Evolutionary conservation across 73 alveolate genomes (phyloP), one percentile per base, ranked within the genome.

Genomic region (Urostyla sp.): DNA sequence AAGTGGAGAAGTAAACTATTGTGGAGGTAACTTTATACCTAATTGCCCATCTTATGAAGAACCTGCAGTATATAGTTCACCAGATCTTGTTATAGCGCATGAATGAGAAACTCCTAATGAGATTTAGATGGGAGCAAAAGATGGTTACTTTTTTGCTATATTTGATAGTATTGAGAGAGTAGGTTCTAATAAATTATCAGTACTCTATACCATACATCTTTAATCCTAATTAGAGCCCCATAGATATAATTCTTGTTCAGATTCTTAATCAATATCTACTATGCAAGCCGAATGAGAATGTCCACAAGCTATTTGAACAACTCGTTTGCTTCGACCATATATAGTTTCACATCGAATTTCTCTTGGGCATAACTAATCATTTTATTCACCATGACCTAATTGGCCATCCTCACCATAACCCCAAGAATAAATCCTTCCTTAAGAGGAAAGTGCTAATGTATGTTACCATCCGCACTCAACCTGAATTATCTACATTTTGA

Each of bases 371-470:
- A 60, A 50, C 26, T 80, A 77, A 67, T 92, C 92, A 69, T 87
- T 75, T 53, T 89, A 86, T 27, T 78, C 92, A 16, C 97, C 98
- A 84, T 94, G 98, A 0, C 99, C 99, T 35, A 96, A 90, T 81
- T 96, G 90, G 4, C 99, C 99, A 53, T 96, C 99, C 59, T 96
- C 98, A 28, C 97, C 94, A 32, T 87, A 88, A 0, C 99, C 99
- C 98, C 99, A 96, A 10, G 98, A 92, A 78, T 58, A 96, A 20
- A 92, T 87, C 54, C 86, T 69, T 28, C 98, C 98, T 53, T 84
- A 79, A 18, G 87, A 81, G 30, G 95, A 75, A 66, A 96, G 88
- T 27, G 95, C 92, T 82, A 96, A 66, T 16, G 97, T 87, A 75
- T 96, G 99, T 30, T 92, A 67, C 89, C 98, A 94, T 0, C 99